Base-by-base conservation (phyloP, 768 basidiomycete genomes). In the Podaxis sp. region DNA sequence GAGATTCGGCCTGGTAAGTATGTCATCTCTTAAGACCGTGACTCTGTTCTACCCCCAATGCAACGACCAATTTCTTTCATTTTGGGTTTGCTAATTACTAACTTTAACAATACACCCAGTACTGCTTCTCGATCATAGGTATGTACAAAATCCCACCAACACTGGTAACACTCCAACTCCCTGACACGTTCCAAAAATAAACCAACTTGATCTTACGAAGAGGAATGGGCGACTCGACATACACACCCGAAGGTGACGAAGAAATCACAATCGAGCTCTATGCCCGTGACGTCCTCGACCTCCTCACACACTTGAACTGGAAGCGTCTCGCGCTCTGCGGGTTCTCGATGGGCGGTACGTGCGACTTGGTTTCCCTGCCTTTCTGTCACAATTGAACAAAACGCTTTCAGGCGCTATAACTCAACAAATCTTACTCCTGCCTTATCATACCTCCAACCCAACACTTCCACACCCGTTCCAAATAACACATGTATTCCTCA, bases 291-390 rank as follows among this genome's bases (percentile, higher is more conserved):
- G 68, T 84, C 36, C 67, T 76, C 10, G 69, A 67, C 40, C 74
- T 84, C 24, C 62, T 82, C 4, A 58, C 69, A 20, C 65, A 68
- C 56, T 60, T 84, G 15, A 66, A 71, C 20, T 83, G 81, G 80
- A 74, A 72, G 57, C 69, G 78, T 44, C 61, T 84, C 22, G 72
- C 78, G 2, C 66, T 84, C 11, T 79, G 80, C 59, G 82, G 81
- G 4, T 82, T 76, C 69, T 84, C 82, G 4, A 82, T 84, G 82
- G 82, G 82, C 60, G 82, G 81, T 81, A 65, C 52, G 74, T 65
- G 13, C 4, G 17, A 1, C 3, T 10, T 36, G 1, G 2, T 40
- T 22, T 26, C 46, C 24, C 20, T 4, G 33, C 4, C 17, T 20
- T 13, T 13, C 3, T 7, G 22, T 28, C 22, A 49, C 33, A 7